These are phyloP conservation scores for Globisporangium radiosum DNA, from an alignment of 352 stramenopile species.

Conservation along the genomic window DNA sequence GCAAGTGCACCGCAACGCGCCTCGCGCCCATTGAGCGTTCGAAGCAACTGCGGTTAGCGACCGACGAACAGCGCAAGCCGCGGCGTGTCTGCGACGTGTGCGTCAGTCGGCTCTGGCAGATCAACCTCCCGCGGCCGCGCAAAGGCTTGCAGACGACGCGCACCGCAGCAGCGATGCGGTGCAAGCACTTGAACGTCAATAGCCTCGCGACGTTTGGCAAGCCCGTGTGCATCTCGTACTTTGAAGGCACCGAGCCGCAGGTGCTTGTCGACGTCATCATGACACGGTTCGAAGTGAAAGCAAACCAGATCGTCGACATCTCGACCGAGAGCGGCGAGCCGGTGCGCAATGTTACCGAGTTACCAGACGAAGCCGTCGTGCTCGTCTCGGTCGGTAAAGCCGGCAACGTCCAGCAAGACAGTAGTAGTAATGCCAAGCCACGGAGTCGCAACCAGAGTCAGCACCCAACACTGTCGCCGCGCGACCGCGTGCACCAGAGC, in stretches of 20 bases:
- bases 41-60: constrained; percentile 28
- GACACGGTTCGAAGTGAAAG: constrained; percentile 68
- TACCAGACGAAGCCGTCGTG: constrained; percentile 60
- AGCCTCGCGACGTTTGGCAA: constrained; percentile 74
- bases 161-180: constrained; percentile 15
- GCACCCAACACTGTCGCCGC: constrained; percentile 18
- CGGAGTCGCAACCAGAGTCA: constrained; percentile 12
- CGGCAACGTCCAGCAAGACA: constrained; percentile 64
- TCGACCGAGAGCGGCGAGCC: constrained; percentile 63
- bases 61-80: constrained; percentile 43
- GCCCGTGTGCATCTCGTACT: constrained; percentile 75
- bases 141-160: constrained; percentile 46
- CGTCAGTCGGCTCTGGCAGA: constrained; percentile 71
- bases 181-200: constrained; percentile 74
- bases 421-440: constrained; percentile 10
- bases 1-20: constrained; percentile 76
- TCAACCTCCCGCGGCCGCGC: constrained; percentile 68
- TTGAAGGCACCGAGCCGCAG: constrained; percentile 68
- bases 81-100: constrained; percentile 71
- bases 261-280: constrained; percentile 72
- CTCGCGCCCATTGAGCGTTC: constrained; percentile 55
- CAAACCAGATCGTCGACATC: constrained; percentile 76
- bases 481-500: constrained; percentile 34
- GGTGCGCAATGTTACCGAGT: constrained; percentile 36
- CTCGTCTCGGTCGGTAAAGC: constrained; percentile 74